Percentiles rank a stretch among this genome's conserved stretches.
These are phyloP conservation scores for Maudiozyma pseudohumilis DNA, from an alignment of 805 yeast genomes.

Conservation along the genomic window DNA sequence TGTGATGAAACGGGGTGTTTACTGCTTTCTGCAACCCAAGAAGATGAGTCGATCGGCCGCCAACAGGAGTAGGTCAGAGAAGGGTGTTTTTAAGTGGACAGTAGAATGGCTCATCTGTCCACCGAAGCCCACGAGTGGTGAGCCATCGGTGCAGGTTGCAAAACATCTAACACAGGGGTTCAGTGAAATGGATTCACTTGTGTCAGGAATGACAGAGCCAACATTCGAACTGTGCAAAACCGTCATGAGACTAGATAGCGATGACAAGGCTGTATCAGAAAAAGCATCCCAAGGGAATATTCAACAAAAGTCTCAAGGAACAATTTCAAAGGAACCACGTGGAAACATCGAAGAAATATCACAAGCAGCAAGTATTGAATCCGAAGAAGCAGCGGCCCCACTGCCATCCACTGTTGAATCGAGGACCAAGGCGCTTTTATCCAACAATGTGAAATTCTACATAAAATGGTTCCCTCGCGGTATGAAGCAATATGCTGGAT, in stretches of 20 bases:
- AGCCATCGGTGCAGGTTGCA: slow-evolving; percentile 15
- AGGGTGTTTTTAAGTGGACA: slow-evolving; percentile 65
- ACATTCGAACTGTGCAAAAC: slow-evolving; percentile 22
- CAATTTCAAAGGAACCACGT: too few relatives aligned
- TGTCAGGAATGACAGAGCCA: slow-evolving; percentile 26
- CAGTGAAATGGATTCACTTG: slow-evolving; percentile 25
- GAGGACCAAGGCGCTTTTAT: slow-evolving; percentile 10
- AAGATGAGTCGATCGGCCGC: slow-evolving; percentile 62
- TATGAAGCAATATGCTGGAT: slow-evolving; percentile 22
- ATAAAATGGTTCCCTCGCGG: slow-evolving; percentile 27
- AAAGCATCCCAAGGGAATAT: too few relatives aligned
- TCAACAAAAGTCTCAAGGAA: background rate
- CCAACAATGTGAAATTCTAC: slow-evolving; percentile 16
- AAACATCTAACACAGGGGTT: slow-evolving; percentile 32
- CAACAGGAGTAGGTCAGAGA: slow-evolving; percentile 66
- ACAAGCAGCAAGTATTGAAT: too few relatives aligned
- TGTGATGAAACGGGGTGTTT: slow-evolving; percentile 52
- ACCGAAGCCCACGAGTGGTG: slow-evolving; percentile 5
- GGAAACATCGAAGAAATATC: background rate
- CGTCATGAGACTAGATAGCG: slow-evolving; percentile 3
- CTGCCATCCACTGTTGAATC: slow-evolving; percentile 1
- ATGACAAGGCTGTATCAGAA: background rate
- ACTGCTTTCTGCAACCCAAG: slow-evolving; percentile 49
- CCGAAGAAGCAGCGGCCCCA: too few relatives aligned
- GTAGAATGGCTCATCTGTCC: slow-evolving; percentile 54